These are phyloP conservation scores for Carex parvula DNA, from an alignment of 176 grass and related monocot genomes.

Conservation along the genomic window DNA sequence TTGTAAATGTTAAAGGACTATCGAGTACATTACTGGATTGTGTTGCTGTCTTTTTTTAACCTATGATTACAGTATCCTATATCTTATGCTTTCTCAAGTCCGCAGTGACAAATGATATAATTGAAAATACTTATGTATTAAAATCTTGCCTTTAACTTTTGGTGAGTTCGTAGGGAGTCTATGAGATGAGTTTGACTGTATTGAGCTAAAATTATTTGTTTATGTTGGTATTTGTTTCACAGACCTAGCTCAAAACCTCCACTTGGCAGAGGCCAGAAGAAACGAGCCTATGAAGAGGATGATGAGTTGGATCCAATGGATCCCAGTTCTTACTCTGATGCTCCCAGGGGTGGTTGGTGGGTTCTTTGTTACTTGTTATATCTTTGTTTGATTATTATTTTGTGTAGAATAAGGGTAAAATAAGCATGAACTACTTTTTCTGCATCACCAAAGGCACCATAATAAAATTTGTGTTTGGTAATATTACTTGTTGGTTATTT, in stretches of 20 bases:
- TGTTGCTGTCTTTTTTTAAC: background rate
- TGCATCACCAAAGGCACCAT: background rate
- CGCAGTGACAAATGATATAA: background rate
- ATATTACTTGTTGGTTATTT: background rate
- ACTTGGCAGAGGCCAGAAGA: slow-evolving; percentile 51
- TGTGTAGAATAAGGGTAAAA: background rate
- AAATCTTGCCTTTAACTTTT: background rate
- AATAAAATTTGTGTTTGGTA: background rate
- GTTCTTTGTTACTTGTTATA: slow-evolving; percentile 21
- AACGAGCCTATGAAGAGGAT: slow-evolving; percentile 63
- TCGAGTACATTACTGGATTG: background rate
- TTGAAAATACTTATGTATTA: background rate
- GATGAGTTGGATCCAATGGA: slow-evolving; percentile 99
- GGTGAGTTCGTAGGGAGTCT: background rate
- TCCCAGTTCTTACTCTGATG: slow-evolving; percentile 98
- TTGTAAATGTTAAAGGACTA: background rate
- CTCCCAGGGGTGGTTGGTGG: slow-evolving; percentile 96
- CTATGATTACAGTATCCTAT: background rate
- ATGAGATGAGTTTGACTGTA: background rate
- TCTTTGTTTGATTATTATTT: no score
- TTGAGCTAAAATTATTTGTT: background rate
- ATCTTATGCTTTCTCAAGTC: background rate
- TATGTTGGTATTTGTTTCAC: slow-evolving; percentile 16
- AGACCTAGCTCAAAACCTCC: slow-evolving; percentile 67
- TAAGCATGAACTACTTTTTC: background rate